Base-by-base conservation (phyloP, 2,329 filamentous ascomycete genomes). In the Pseudogymnoascus verrucosus region DNA sequence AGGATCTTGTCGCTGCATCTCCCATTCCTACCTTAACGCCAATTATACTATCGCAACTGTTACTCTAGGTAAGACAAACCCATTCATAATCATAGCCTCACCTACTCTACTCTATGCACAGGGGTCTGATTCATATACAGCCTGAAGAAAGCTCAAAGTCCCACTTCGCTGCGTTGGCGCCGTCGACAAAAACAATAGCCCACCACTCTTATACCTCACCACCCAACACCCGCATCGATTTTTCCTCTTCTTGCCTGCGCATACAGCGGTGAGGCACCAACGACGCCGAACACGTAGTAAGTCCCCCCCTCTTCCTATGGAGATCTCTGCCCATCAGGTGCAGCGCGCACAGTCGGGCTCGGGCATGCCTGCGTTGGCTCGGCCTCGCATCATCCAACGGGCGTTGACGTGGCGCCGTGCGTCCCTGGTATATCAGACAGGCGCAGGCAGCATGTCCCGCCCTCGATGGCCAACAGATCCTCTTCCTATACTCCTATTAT, bases 91-190 rank as follows among this genome's bases (percentile, higher is more conserved):
- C 23, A 28, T 31, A 19, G 11, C 26, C 47, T 51, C 44, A 42
- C 12, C 4, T 16, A 8, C 7, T 14, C 2, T 26, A 14, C 21
- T 47, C 12, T 26, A 7, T 26, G 42, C 12, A 51, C 47, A 10
- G 4, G 47, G 47, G 47, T 54, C 47, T 54, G 47, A 31, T 54
- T 31, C 47, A 54, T 11, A 31, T 54, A 54, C 47, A 54, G 47
- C 47, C 47, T 54, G 47, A 54, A 54, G 26, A 31, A 54, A 54
- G 31, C 37, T 60, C 37, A 23, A 23, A 60, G 57, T 39, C 37
- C 57, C 57, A 60, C 57, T 60, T 60, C 31, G 57, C 57, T 60
- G 57, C 57, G 57, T 60, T 60, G 57, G 57, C 57, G 57, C 57
- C 34, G 19, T 54, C 57, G 57, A 60, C 57, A 60, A 60, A 39